Base-by-base conservation (phyloP, 768 basidiomycete species). In the Boletus huronensis region DNA sequence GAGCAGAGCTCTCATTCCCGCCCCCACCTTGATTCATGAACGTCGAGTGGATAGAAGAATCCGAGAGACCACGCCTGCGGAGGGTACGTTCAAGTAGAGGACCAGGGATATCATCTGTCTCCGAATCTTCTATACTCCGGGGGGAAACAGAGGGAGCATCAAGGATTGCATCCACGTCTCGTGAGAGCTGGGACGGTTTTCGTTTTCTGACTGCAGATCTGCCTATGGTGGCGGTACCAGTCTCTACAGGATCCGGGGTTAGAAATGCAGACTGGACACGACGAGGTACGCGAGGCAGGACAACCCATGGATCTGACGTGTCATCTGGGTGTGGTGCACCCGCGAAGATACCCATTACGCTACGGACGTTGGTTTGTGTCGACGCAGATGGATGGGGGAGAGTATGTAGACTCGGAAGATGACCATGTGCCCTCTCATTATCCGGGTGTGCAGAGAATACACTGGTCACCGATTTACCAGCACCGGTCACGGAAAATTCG, bases 11-110 rank as follows among this genome's bases (percentile, higher is more conserved):
- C 35, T 54, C 44, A 26, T 46, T 48, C 55, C 51, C 23, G 29
- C 74, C 72, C n/a, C 75, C 76, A 5, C 69, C 75, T 45, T 88
- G 81, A 51, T 72, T 77, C 55, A 84, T 74, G 71, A 90, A 96
- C 0, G 91, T 91, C 5, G 91, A 88, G 57, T 85, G 90, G 56
- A 98, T 93, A 2, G 92, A 95, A 1, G 93, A 95, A 68, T 98
- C 96, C 2, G 90, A 93, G 47, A 97, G 70, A 2, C 93, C 93
- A 50, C 95, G 81, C 28, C 87, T 80, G 36, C 83, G 82, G 7
- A 94, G 74, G 17, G 85, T 83, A 21, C 84, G 83, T 45, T 87
- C 79, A 25, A 85, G 71, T 16, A 91, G 69, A n/a, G 85, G 77
- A 5, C 79, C 74, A 36, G 81, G 54, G 28, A 66, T 59, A 56